Evolutionary conservation across 73 alveolate genomes (phyloP), one percentile per base, ranked within the genome.

Genomic region (Uronychia binucleata): DNA sequence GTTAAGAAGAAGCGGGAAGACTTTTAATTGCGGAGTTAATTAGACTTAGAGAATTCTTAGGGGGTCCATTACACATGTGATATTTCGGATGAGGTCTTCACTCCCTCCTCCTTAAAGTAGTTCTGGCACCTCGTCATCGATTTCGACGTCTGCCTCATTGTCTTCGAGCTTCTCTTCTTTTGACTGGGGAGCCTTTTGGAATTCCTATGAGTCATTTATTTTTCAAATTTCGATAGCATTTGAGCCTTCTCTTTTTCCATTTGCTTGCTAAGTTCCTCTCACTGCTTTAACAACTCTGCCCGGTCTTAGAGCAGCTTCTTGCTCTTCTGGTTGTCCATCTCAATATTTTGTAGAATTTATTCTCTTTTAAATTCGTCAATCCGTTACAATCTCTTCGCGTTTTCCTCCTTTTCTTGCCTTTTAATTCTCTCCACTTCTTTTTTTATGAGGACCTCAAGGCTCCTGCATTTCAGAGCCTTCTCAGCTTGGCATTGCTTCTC

Each of bases 131-230:
- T 82, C 89, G n/a, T 19, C 57, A 8, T 33, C 31, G 25, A 82
- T 74, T 31, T 58, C 60, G 83, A 82, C 60, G 89, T 27, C 60
- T 82, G 28, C 81, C n/a, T 26, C 75, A 34, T 31, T 29, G 74
- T 26, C 30, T 60, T 1, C 58, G 34, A 32, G n/a, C n/a, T n/a
- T n/a, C n/a, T 19, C 67, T 46, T 46, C 5, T 19, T 46, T 19
- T 46, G 67, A 46, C 67, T 11, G 5, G n/a, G 5, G 67, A 19
- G 67, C 86, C 94, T 30, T 91, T 67, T 59, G 83, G 91, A 26
- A 88, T 88, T 0, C 94, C 94, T 32, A 88, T 78, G 31, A 79
- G 83, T 67, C 46, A 84, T 35, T 88, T 91, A 74, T n/a, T n/a
- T n/a, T n/a, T n/a, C n/a, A n/a, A n/a, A n/a, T n/a, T n/a, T n/a